Percentiles rank a stretch among this genome's conserved stretches.
These are phyloP conservation scores for Pichia cabralensis DNA, from an alignment of 805 yeast genomes.

Conservation along the genomic window DNA sequence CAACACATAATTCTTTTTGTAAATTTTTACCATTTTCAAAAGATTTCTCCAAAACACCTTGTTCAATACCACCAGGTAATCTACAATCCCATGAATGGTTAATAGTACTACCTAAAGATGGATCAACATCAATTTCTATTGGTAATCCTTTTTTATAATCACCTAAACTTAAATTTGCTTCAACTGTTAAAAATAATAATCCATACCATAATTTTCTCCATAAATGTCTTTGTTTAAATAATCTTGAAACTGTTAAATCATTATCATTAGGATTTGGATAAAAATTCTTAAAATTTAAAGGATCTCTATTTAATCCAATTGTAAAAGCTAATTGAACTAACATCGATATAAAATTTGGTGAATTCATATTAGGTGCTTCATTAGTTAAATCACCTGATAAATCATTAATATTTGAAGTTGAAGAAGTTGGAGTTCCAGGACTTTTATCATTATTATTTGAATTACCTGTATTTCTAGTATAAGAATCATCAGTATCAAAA, in stretches of 20 bases:
- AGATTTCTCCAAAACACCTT: constrained; percentile 26
- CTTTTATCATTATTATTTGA: not conserved
- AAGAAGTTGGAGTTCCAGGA: constrained; percentile 3
- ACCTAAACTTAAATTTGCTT: constrained; percentile 28
- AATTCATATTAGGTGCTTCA: constrained; percentile 28
- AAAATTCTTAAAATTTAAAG: constrained; percentile 30
- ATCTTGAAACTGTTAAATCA: constrained; percentile 21
- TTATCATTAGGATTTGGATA: constrained; percentile 20
- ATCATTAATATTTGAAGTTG: constrained; percentile 22
- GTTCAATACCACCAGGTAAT: constrained; percentile 29
- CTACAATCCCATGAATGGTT: constrained; percentile 30
- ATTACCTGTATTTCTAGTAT: constrained; percentile 17
- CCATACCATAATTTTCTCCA: constrained; percentile 34
- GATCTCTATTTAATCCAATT: constrained; percentile 41
- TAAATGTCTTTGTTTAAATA: constrained; percentile 27
- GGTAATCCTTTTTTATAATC: constrained; percentile 29
- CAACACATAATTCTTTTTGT: constrained; percentile 35
- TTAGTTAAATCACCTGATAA: constrained; percentile 27
- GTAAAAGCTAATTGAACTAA: constrained; percentile 36
- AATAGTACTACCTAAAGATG: constrained; percentile 22
- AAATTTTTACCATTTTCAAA: constrained; percentile 22
- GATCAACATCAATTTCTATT: constrained; percentile 29
- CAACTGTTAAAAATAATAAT: constrained; percentile 24
- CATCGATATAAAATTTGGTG: constrained; percentile 26
- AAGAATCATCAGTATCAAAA: constrained; percentile 32